A percentile compares a stretch with the other conserved stretches of the same genome.
These are phyloP conservation scores for Haematococcus lacustris DNA, from an alignment of 139 green algal species.

Conservation along the genomic window DNA sequence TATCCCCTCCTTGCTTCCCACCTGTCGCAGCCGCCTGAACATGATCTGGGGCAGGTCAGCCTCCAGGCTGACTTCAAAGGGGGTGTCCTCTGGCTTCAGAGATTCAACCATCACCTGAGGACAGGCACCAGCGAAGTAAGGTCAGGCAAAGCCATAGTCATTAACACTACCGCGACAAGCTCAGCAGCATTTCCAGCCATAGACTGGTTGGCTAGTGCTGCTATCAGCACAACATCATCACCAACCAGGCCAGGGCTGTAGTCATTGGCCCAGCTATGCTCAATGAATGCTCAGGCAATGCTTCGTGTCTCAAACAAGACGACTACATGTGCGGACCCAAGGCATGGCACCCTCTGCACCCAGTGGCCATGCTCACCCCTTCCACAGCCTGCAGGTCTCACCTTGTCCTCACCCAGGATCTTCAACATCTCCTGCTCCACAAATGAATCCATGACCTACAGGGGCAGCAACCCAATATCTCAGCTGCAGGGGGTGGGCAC, in stretches of 20 bases:
- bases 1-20: not conserved
- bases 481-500: too few species aligned
- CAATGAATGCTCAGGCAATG: not conserved
- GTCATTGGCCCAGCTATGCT: not conserved
- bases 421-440: constrained; percentile 62
- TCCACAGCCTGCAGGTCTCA: constrained; percentile 1
- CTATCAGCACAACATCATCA: not conserved
- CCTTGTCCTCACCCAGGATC: constrained; percentile 79
- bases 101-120: constrained; percentile 61
- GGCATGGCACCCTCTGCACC: constrained; percentile 5
- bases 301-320: not conserved
- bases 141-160: not conserved
- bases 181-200: too few species aligned
- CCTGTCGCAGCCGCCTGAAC: constrained; percentile 67
- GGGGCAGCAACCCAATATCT: too few species aligned
- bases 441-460: constrained; percentile 56
- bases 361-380: not conserved
- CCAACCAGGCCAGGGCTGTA: not conserved
- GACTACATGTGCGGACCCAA: not conserved
- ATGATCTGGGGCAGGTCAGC: constrained; percentile 58
- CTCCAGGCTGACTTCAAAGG: constrained; percentile 36
- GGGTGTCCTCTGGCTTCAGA: constrained; percentile 55
- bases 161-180: not conserved
- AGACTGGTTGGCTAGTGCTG: too few species aligned
- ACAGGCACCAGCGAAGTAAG: not conserved